Evolutionary conservation across 2,329 filamentous ascomycete genomes (phyloP).

Genomic region (Neopestalotiopsis sp.): DNA sequence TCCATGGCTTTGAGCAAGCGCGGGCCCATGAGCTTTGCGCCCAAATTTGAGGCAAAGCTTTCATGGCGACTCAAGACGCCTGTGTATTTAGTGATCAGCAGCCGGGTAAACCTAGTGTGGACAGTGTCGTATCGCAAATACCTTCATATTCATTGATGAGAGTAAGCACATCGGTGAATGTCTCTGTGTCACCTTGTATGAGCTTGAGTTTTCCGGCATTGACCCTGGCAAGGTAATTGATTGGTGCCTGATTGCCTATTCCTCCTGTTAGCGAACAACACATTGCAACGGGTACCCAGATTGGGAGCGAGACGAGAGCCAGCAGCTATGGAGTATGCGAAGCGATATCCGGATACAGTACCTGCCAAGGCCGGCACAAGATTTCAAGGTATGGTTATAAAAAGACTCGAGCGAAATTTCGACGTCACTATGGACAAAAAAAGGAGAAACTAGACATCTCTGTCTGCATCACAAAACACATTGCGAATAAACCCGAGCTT

Average conservation of each 20-base stretch:
- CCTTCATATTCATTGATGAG: conserved; percentile 81
- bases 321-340: background rate
- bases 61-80: conserved; percentile 84
- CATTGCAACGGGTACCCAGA: background rate
- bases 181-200: conserved; percentile 64
- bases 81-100: conserved; percentile 26
- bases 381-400: background rate
- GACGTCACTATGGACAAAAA: no score
- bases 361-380: background rate
- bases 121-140: conserved; percentile 31
- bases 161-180: conserved; percentile 73
- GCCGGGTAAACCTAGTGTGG: conserved; percentile 8
- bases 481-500: background rate
- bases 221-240: conserved; percentile 59
- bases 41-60: conserved; percentile 83
- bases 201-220: conserved; percentile 51
- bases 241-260: conserved; percentile 42
- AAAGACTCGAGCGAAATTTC: background rate
- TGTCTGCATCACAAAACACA: background rate
- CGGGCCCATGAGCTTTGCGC: conserved; percentile 80
- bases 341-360: background rate
- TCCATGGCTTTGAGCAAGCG: conserved; percentile 87
- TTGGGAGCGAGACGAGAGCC: conserved; percentile 16
- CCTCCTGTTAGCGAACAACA: conserved; percentile 26
- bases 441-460: background rate